A percentile compares a stretch with the other conserved stretches of the same genome.
phyloP scores from a whole-genome alignment of 257 asterid genomes.

The Oldenlandia corymbosa region DNA sequence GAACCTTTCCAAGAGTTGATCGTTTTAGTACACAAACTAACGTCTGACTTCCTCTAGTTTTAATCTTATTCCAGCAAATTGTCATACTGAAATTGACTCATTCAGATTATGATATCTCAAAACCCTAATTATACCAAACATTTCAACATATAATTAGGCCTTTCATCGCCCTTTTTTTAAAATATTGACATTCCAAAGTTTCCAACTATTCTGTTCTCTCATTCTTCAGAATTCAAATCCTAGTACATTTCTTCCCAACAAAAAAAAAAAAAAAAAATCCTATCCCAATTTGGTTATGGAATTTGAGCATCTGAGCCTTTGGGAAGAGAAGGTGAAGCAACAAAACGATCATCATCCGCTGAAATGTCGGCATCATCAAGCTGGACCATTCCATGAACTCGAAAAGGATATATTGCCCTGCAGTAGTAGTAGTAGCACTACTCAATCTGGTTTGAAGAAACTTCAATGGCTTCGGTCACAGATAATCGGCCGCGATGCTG shows the following conservation, averaged over 20 bases:
- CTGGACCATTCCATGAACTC: constrained; percentile 13
- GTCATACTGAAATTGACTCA: constrained; percentile 2
- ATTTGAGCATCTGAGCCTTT: background rate
- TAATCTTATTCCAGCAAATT: background rate
- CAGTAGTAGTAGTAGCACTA: too few relatives aligned
- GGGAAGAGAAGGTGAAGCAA: background rate
- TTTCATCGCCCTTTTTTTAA: too few relatives aligned
- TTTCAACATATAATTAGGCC: too few relatives aligned
- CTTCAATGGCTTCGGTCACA: constrained; percentile 61
- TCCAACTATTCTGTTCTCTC: too few relatives aligned
- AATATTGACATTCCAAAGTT: too few relatives aligned
- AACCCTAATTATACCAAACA: too few relatives aligned
- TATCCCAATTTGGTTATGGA: background rate
- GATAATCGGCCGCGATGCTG: constrained; percentile 39
- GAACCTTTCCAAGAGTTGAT: background rate
- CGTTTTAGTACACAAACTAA: background rate
- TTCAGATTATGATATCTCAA: background rate
- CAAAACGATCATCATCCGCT: background rate
- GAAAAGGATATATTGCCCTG: constrained; percentile 13
- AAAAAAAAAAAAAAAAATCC: too few relatives aligned
- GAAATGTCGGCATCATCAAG: too few relatives aligned
- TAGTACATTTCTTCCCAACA: too few relatives aligned
- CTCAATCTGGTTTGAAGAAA: constrained; percentile 21
- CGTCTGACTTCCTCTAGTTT: background rate
- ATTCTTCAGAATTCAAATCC: too few relatives aligned